Evolutionary conservation across 805 yeast species (phyloP).

Genomic region (Nakazawaea ishiwadae): DNA sequence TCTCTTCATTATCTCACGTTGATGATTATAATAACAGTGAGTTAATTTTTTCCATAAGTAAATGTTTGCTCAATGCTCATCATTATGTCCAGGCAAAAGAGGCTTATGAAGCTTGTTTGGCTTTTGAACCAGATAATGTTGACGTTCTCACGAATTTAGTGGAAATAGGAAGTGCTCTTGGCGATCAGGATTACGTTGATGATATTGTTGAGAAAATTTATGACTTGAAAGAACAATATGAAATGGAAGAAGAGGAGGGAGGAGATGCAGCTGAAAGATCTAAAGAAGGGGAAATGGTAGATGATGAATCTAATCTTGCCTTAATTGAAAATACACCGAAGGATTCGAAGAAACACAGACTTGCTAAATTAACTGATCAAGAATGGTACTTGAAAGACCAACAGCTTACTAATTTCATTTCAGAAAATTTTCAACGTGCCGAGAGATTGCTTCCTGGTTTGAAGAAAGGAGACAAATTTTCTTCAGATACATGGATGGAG

Average conservation of each 20-base stretch:
- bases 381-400: conserved; percentile 25
- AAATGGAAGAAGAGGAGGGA: conserved; percentile 17
- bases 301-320: conserved; percentile 15
- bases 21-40: conserved; percentile 50
- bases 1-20: conserved; percentile 50
- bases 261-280: conserved; percentile 12
- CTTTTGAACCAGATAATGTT: conserved; percentile 55
- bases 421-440: conserved; percentile 43
- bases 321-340: conserved; percentile 4
- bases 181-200: conserved; percentile 49
- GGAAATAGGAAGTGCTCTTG: conserved; percentile 61
- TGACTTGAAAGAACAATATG: conserved; percentile 20
- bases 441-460: conserved; percentile 45
- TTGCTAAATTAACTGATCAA: conserved; percentile 17
- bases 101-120: conserved; percentile 50
- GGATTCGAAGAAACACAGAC: background rate
- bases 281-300: conserved; percentile 15
- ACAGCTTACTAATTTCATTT: conserved; percentile 31
- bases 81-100: conserved; percentile 61
- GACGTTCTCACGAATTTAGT: conserved; percentile 77
- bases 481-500: conserved; percentile 77
- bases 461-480: conserved; percentile 48
- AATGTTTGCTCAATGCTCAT: conserved; percentile 71
- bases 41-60: conserved; percentile 58
- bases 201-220: conserved; percentile 32